Conservation (phyloP, 2,329 filamentous ascomycete species). For the Trichoderma afroharzianum region DNA sequence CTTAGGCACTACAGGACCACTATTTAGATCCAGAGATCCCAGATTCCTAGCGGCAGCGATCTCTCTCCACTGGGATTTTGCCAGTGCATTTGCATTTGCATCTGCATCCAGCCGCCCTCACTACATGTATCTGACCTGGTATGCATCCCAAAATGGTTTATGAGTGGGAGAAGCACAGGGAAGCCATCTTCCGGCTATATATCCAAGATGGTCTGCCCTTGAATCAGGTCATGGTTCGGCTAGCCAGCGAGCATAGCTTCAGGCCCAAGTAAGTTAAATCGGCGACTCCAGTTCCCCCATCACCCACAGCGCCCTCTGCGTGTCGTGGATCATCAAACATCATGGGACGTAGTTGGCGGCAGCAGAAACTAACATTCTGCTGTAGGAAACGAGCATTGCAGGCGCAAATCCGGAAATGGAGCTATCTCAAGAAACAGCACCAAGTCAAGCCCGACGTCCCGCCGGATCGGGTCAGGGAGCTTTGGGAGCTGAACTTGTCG, state of each 20-base stretch:
- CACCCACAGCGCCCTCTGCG: neutral
- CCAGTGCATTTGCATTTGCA: too few species aligned
- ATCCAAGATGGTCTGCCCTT: neutral
- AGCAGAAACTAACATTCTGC: slow-evolving; percentile 20
- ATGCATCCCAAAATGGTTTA: neutral
- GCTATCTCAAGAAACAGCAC: slow-evolving; percentile 58
- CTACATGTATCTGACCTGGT: neutral
- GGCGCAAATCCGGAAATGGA: slow-evolving; percentile 73
- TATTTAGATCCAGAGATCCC: neutral
- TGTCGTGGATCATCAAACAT: neutral
- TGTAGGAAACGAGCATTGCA: slow-evolving; percentile 72
- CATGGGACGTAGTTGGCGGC: neutral
- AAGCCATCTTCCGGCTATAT: neutral
- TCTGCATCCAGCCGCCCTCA: neutral
- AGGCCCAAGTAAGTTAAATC: neutral
- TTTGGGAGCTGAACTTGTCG: slow-evolving; percentile 71
- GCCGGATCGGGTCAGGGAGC: slow-evolving; percentile 65
- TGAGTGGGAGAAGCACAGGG: neutral
- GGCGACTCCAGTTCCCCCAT: neutral
- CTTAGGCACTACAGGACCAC: too few species aligned
- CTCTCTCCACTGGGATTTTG: too few species aligned
- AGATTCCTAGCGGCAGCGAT: too few species aligned
- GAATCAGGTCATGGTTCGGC: neutral
- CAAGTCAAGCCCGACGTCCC: slow-evolving; percentile 69
- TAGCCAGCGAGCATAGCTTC: neutral